Conservation (phyloP, 1,284 basidiomycete genomes). For the Rhodotorula sp. region DNA sequence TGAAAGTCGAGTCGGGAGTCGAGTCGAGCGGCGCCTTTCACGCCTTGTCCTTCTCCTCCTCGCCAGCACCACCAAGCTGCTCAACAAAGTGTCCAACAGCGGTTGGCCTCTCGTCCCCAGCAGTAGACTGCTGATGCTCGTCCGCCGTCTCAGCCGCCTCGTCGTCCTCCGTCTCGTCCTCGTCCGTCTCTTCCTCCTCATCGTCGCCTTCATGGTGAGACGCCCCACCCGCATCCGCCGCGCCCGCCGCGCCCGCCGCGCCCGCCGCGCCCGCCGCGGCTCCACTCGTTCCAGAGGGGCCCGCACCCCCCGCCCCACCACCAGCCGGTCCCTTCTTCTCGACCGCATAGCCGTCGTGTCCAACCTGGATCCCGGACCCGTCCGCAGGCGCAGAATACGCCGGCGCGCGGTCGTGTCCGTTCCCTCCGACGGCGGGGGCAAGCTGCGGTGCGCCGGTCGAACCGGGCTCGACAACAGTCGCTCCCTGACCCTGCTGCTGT, state of each 20-base stretch:
- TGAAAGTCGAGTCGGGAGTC: no score
- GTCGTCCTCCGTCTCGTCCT: neutral
- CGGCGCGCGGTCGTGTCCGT: slow-evolving; percentile 41
- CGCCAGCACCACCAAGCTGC: slow-evolving; percentile 4
- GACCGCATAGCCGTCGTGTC: slow-evolving; percentile 62
- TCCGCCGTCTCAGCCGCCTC: neutral
- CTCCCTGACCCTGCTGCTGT: no score
- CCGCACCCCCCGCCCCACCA: neutral
- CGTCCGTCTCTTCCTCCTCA: slow-evolving; percentile 7
- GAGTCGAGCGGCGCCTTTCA: neutral
- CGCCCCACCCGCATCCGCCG: neutral
- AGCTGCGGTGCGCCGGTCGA: slow-evolving; percentile 2
- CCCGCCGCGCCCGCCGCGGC: no score
- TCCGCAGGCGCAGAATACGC: slow-evolving; percentile 48
- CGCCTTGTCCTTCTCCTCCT: neutral
- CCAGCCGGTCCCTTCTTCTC: slow-evolving; percentile 42
- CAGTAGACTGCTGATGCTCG: neutral
- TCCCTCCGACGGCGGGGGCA: neutral
- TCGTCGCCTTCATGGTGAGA: neutral
- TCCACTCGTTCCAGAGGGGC: neutral
- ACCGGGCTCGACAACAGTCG: neutral
- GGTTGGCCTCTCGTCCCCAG: neutral
- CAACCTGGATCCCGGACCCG: slow-evolving; percentile 56
- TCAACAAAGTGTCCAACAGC: slow-evolving; percentile 3
- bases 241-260: neutral